Evolutionary conservation across 805 yeast genomes (phyloP).

Genomic region (Sungouiozyma intestinalis): DNA sequence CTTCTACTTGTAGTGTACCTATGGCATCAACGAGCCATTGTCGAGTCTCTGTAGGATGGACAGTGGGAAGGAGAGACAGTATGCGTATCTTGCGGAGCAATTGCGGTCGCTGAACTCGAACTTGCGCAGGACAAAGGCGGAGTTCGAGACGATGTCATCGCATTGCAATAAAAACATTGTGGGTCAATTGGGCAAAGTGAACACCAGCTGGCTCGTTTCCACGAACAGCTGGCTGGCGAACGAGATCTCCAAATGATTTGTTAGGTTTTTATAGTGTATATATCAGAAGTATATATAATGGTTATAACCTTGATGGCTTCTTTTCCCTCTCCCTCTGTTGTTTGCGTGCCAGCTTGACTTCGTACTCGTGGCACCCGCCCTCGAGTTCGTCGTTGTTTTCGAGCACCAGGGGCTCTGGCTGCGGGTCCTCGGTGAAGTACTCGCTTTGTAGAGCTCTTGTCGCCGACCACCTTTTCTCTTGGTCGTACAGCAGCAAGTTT

Average conservation of each 20-base stretch:
- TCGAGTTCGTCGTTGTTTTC: constrained; percentile 32
- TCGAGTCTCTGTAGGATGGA: no score
- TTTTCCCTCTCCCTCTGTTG: constrained; percentile 27
- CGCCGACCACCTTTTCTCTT: constrained; percentile 57
- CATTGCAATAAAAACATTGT: constrained; percentile 24
- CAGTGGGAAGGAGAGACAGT: constrained; percentile 22
- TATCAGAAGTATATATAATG: no score
- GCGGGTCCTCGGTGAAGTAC: constrained; percentile 65
- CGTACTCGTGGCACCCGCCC: constrained; percentile 97
- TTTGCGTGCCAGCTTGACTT: constrained; percentile 55
- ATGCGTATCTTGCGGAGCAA: constrained; percentile 24
- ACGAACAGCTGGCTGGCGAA: constrained; percentile 20
- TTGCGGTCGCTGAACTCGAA: constrained; percentile 19
- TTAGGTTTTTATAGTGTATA: no score
- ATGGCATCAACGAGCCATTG: background rate
- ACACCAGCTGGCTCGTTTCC: constrained; percentile 26
- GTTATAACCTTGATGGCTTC: background rate
- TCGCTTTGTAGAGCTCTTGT: constrained; percentile 55
- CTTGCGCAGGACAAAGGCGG: constrained; percentile 17
- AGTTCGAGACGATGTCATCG: constrained; percentile 22
- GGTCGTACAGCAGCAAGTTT: constrained; percentile 57
- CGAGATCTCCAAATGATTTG: constrained; percentile 1
- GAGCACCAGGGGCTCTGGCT: constrained; percentile 46
- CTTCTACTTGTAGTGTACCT: no score
- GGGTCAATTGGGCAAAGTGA: constrained; percentile 25